phyloP scores from a whole-genome alignment of 2,329 filamentous ascomycete genomes.

The Onygenales sp. region DNA sequence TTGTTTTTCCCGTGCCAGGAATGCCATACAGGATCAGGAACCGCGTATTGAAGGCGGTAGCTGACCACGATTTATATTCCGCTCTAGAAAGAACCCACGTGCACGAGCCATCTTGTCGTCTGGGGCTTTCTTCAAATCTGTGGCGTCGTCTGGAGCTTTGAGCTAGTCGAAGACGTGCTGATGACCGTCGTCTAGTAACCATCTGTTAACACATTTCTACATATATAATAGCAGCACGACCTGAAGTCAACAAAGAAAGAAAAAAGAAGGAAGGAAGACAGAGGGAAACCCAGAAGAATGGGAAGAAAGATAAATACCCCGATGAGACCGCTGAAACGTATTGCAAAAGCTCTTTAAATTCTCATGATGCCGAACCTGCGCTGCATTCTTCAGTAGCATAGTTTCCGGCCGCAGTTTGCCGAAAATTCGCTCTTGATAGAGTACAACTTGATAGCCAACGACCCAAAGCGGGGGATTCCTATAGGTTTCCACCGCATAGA shows the following conservation, averaged over 20 bases:
- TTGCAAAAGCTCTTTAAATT: constrained; percentile 4
- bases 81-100: background rate
- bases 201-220: background rate
- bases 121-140: background rate
- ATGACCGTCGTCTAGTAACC: background rate
- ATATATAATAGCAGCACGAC: background rate
- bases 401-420: constrained; percentile 1
- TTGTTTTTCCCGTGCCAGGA: constrained; percentile 3
- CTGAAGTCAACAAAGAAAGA: background rate
- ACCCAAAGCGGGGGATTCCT: constrained; percentile 3
- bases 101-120: constrained; percentile 1
- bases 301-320: background rate
- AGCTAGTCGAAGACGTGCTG: constrained; percentile 4
- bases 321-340: constrained; percentile 1
- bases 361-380: constrained; percentile 2
- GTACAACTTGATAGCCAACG: constrained; percentile 2
- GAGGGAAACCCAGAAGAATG: background rate
- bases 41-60: background rate
- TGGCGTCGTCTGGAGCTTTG: constrained; percentile 1
- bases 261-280: background rate
- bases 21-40: constrained; percentile 4
- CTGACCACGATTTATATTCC: constrained; percentile 5
- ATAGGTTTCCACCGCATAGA: constrained; percentile 4
- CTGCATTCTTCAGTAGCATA: constrained; percentile 2
- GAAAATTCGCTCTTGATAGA: constrained; percentile 4